Conservation (phyloP, 176 grass and related monocot species). For the Ampelocalamus luodianensis region DNA sequence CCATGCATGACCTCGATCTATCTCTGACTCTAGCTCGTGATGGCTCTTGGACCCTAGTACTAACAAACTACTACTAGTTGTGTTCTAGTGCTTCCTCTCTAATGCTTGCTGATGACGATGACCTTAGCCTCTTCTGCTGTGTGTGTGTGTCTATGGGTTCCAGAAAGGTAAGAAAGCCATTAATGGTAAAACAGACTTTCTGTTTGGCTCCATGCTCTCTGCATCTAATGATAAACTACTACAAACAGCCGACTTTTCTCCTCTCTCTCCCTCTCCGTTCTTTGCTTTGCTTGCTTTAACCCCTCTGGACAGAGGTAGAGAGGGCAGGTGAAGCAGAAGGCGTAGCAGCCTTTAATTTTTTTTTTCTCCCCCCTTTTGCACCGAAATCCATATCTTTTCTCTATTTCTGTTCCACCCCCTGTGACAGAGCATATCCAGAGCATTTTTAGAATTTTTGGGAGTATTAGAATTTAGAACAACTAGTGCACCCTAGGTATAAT, state of each 20-base stretch:
- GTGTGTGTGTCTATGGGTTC: constrained; percentile 38
- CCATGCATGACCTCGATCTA: constrained; percentile 40
- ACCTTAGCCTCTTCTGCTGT: constrained; percentile 16
- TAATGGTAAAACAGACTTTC: constrained; percentile 77
- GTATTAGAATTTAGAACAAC: not conserved
- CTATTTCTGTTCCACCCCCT: not conserved
- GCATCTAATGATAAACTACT: constrained; percentile 50
- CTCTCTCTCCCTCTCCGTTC: constrained; percentile 35
- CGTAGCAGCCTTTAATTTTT: constrained; percentile 41
- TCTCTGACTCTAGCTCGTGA: constrained; percentile 51
- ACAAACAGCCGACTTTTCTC: constrained; percentile 55
- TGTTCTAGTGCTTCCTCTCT: constrained; percentile 32
- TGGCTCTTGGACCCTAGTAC: constrained; percentile 54
- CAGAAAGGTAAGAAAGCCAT: constrained; percentile 48
- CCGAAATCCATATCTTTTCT: not conserved
- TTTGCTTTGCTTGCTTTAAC: constrained; percentile 27
- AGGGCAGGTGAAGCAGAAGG: constrained; percentile 47
- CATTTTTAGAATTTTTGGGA: not conserved
- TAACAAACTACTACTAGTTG: constrained; percentile 51
- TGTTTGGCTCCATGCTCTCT: constrained; percentile 65
- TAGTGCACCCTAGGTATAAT: not conserved
- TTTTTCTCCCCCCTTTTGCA: constrained; percentile 31
- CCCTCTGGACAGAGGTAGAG: not conserved
- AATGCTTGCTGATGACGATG: not conserved
- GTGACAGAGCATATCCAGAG: not conserved